Evolutionary conservation across 2,329 filamentous ascomycete species (phyloP).

Genomic region (Leptosphaerulina australis): DNA sequence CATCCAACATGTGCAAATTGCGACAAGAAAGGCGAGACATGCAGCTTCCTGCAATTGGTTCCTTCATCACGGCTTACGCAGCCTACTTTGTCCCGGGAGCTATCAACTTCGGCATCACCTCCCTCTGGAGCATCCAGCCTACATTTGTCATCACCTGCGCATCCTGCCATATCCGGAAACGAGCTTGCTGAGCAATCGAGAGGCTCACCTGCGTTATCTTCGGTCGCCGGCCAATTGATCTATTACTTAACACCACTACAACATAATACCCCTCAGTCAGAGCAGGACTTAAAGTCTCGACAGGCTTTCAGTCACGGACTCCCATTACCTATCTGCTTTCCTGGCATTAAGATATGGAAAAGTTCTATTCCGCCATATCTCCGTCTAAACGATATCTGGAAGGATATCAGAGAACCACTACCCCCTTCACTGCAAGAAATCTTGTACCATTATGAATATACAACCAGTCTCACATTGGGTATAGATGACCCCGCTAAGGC

Average conservation of each 20-base stretch:
- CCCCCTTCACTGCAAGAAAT: constrained; percentile 34
- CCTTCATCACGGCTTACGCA: constrained; percentile 40
- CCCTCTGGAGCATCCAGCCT: constrained; percentile 7
- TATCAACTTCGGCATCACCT: constrained; percentile 18
- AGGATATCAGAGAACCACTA: constrained; percentile 32
- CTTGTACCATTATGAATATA: constrained; percentile 44
- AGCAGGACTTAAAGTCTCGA: background rate
- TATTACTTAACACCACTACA: constrained; percentile 15
- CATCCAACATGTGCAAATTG: constrained; percentile 44
- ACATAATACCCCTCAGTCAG: constrained; percentile 13
- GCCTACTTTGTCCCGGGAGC: background rate
- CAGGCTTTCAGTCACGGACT: background rate
- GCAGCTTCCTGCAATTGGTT: constrained; percentile 42
- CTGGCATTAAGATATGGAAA: constrained; percentile 10
- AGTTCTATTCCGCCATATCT: constrained; percentile 30
- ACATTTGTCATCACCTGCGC: constrained; percentile 15
- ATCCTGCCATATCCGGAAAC: background rate
- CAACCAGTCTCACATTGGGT: constrained; percentile 40
- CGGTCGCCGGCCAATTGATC: constrained; percentile 6
- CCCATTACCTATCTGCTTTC: background rate
- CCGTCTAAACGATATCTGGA: constrained; percentile 39
- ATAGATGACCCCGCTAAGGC: constrained; percentile 39
- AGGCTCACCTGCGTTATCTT: background rate
- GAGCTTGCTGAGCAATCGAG: background rate
- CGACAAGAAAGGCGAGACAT: constrained; percentile 39